Conservation (phyloP, 805 yeast genomes). For the Huiozyma naganishii region DNA sequence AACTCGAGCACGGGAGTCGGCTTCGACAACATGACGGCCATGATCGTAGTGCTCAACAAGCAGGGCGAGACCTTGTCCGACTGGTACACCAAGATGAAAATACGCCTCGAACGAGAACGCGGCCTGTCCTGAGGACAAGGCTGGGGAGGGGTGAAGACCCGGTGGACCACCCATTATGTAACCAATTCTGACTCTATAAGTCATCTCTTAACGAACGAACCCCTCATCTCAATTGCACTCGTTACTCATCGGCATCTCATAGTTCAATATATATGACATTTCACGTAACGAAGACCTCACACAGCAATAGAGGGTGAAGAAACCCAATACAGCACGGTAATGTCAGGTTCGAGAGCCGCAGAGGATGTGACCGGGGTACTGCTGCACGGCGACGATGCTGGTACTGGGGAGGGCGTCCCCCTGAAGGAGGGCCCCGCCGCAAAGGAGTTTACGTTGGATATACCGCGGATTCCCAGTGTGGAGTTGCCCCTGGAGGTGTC, state of each 20-base stretch:
- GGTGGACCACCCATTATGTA: not conserved
- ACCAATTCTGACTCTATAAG: not conserved
- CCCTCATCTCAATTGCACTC: too few species aligned
- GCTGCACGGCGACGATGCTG: too few species aligned
- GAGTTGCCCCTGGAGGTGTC: conserved; percentile 69
- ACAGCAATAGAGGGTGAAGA: too few species aligned
- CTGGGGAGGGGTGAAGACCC: not conserved
- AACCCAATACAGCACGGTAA: too few species aligned
- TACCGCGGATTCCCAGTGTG: conserved; percentile 63
- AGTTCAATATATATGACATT: too few species aligned
- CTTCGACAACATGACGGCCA: conserved; percentile 70
- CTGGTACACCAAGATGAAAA: conserved; percentile 50
- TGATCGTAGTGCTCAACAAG: conserved; percentile 54
- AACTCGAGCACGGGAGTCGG: conserved; percentile 69
- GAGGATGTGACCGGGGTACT: too few species aligned
- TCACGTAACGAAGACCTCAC: too few species aligned
- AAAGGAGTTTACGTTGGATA: conserved; percentile 50
- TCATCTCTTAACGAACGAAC: not conserved
- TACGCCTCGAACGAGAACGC: conserved; percentile 29
- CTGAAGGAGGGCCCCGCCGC: conserved; percentile 27
- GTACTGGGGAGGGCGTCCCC: too few species aligned
- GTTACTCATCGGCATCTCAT: too few species aligned
- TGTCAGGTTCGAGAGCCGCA: too few species aligned
- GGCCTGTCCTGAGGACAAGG: conserved; percentile 8
- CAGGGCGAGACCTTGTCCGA: conserved; percentile 34